Conservation (phyloP, 306 rosid species). For the Trifolium dubium region DNA sequence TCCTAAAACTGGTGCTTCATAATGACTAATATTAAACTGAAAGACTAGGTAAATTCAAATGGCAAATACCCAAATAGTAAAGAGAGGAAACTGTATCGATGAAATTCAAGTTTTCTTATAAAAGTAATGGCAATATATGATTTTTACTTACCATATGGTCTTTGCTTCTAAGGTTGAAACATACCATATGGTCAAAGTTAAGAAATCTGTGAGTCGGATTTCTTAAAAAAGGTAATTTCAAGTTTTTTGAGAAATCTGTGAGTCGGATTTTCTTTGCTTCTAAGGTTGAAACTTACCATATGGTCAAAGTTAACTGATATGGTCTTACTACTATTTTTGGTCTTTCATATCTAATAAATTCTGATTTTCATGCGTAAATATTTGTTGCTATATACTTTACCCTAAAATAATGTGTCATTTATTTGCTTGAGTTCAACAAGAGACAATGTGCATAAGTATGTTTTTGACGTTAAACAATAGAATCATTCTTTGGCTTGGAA, state of each 20-base stretch:
- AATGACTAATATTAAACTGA: not conserved
- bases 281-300: not conserved
- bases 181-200: conserved; percentile 13
- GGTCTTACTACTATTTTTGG: not conserved
- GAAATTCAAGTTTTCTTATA: conserved; percentile 2
- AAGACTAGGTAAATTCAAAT: conserved; percentile 12
- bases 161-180: conserved; percentile 7
- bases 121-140: conserved; percentile 1
- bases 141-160: not conserved
- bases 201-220: not conserved
- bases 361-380: not conserved
- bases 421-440: conserved; percentile 23
- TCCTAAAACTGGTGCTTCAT: not conserved
- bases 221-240: not conserved
- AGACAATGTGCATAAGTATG: conserved; percentile 4
- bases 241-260: not conserved
- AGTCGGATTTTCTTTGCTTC: conserved; percentile 14
- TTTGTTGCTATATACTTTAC: not conserved
- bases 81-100: not conserved
- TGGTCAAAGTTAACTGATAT: conserved; percentile 6
- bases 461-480: conserved; percentile 13
- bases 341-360: not conserved
- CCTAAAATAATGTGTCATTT: conserved; percentile 6
- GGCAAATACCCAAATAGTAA: not conserved
- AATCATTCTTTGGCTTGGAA: conserved; percentile 29